Percentiles rank a stretch among this genome's conserved stretches.
Evolutionary conservation across 1,139 yeast genomes (phyloP).

Genomic region (Candida gigantensis): DNA sequence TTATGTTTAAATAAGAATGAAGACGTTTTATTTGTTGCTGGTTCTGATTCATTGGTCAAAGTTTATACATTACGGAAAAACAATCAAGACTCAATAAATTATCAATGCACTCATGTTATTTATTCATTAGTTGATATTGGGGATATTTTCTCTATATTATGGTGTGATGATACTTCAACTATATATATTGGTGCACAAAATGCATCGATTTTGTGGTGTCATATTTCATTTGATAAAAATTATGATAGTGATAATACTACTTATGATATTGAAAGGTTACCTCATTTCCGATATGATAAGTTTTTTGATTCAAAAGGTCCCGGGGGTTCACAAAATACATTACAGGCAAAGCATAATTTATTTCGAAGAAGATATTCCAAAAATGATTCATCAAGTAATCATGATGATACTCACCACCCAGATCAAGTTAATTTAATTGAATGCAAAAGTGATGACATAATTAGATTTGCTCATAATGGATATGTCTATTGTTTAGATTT

Average conservation of each 20-base stretch:
- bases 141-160: conserved; percentile 82
- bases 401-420: conserved; percentile 16
- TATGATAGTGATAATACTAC: conserved; percentile 4
- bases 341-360: conserved; percentile 33
- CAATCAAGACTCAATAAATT: conserved; percentile 12
- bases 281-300: conserved; percentile 78
- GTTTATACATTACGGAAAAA: conserved; percentile 63
- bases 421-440: conserved; percentile 49
- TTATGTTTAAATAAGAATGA: conserved; percentile 61
- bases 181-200: conserved; percentile 89
- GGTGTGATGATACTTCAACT: conserved; percentile 61
- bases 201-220: conserved; percentile 80
- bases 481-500: conserved; percentile 73
- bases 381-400: conserved; percentile 3
- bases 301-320: conserved; percentile 93
- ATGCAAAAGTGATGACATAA: conserved; percentile 62
- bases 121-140: conserved; percentile 89
- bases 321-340: conserved; percentile 55
- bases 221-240: conserved; percentile 23
- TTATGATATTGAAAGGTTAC: conserved; percentile 47
- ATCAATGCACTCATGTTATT: conserved; percentile 58
- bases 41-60: conserved; percentile 85
- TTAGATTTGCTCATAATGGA: conserved; percentile 88
- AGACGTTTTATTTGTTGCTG: conserved; percentile 73
- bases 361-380: conserved; percentile 20